Percentiles rank a stretch among this genome's conserved stretches.
Evolutionary conservation across 179 eudicot genomes (phyloP).

Genomic region (Silene coronaria): DNA sequence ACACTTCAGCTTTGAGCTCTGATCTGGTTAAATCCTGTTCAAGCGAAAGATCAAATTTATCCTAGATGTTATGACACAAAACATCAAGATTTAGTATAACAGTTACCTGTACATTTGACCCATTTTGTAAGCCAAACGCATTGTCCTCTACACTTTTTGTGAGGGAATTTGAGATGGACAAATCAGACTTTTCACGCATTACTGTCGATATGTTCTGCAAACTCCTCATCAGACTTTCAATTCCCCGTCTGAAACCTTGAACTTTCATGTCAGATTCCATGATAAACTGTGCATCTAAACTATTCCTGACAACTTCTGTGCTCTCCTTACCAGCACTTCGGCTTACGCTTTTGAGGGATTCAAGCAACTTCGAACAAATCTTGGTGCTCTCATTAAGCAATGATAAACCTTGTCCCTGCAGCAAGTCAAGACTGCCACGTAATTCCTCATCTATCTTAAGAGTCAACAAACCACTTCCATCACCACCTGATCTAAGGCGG

Average conservation of each 20-base stretch:
- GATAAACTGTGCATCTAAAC: conserved; percentile 50
- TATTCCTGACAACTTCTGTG: conserved; percentile 23
- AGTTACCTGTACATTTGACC: conserved; percentile 46
- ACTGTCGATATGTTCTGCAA: conserved; percentile 43
- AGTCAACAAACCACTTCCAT: conserved; percentile 43
- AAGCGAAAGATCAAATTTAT: conserved; percentile 4
- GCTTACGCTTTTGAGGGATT: conserved; percentile 48
- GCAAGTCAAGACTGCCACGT: conserved; percentile 40
- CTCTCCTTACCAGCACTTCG: conserved; percentile 33
- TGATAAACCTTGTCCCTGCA: conserved; percentile 61
- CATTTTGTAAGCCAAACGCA: conserved; percentile 22
- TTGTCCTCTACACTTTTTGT: conserved; percentile 22
- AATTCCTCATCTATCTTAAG: conserved; percentile 76
- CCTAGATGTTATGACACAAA: background rate
- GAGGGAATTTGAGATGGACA: conserved; percentile 31
- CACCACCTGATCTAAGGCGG: conserved; percentile 50
- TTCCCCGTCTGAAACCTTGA: conserved; percentile 67
- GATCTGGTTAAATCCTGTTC: conserved; percentile 43
- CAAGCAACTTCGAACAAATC: conserved; percentile 58
- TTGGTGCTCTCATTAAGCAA: conserved; percentile 50
- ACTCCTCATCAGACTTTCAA: conserved; percentile 48
- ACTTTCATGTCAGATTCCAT: conserved; percentile 71
- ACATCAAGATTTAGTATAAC: background rate
- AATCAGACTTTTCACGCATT: conserved; percentile 46
- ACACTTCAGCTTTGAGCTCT: conserved; percentile 71